These are phyloP conservation scores for Penicillium crystallinum DNA, from an alignment of 495 filamentous ascomycete genomes.

Conservation along the genomic window DNA sequence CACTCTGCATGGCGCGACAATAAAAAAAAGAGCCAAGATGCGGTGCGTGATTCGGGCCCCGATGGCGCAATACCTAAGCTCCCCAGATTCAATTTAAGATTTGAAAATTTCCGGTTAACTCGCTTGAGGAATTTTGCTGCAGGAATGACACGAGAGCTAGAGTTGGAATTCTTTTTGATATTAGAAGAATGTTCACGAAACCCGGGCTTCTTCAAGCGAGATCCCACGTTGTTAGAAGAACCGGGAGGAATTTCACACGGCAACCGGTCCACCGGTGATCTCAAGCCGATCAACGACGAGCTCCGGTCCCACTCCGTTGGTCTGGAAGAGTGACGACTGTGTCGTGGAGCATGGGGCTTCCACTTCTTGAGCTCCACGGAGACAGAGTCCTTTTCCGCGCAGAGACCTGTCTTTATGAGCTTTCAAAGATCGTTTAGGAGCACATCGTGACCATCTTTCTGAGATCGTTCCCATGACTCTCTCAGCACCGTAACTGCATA, in stretches of 20 bases:
- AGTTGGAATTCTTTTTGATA: neutral
- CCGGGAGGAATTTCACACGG: neutral
- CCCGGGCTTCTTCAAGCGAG: conserved; percentile 1
- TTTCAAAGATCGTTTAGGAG: too few species aligned
- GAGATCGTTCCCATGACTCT: neutral
- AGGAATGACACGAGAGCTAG: neutral
- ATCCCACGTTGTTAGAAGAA: neutral
- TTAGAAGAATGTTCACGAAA: neutral
- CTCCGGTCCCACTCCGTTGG: conserved; percentile 13
- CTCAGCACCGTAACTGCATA: too few species aligned
- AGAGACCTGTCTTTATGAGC: too few species aligned
- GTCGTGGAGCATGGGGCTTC: conserved; percentile 17
- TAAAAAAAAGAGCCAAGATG: conserved; percentile 6
- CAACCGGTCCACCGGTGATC: conserved; percentile 12
- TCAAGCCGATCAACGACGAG: conserved; percentile 9
- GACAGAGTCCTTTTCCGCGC: too few species aligned
- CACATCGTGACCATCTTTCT: too few species aligned
- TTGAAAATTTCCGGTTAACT: conserved; percentile 2
- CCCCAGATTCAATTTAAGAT: conserved; percentile 15
- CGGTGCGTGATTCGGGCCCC: conserved; percentile 19
- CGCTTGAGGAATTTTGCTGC: neutral
- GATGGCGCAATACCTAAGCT: conserved; percentile 30
- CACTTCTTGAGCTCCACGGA: neutral
- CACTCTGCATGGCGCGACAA: conserved; percentile 12
- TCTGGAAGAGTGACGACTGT: conserved; percentile 35